Conservation (phyloP, 2,329 filamentous ascomycete genomes). For the Fusarium tricinctum region DNA sequence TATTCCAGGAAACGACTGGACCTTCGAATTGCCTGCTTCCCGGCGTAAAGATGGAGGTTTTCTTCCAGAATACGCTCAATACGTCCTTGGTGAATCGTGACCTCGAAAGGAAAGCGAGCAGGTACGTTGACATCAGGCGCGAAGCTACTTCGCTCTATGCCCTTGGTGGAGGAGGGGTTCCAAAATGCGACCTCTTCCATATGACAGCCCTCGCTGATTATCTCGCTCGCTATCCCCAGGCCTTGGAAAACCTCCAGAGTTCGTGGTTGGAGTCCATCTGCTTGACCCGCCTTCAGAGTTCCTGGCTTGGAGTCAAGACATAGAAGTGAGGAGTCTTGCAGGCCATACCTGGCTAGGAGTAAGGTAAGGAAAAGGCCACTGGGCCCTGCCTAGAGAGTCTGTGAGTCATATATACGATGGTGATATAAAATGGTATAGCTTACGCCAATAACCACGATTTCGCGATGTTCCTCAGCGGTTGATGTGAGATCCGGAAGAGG, state of each 20-base stretch:
- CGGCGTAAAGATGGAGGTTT: conserved; percentile 16
- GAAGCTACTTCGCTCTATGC: conserved; percentile 25
- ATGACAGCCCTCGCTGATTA: conserved; percentile 23
- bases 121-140: conserved; percentile 15
- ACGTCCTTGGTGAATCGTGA: conserved; percentile 24
- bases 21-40: not conserved
- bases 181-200: conserved; percentile 32
- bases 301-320: conserved; percentile 24
- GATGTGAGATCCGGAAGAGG: not conserved
- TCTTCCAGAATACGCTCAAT: conserved; percentile 28
- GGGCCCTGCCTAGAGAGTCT: not conserved
- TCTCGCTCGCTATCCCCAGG: conserved; percentile 19
- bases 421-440: fast-evolving
- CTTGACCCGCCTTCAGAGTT: conserved; percentile 19
- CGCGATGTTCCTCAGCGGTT: not conserved
- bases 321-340: conserved; percentile 4
- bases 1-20: conserved; percentile 24
- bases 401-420: not conserved
- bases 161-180: conserved; percentile 11
- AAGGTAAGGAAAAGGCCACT: conserved; percentile 20
- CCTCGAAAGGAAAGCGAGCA: conserved; percentile 16
- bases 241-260: conserved; percentile 29
- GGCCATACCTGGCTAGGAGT: conserved; percentile 15
- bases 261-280: conserved; percentile 25
- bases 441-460: conserved; percentile 22